A percentile compares a stretch with the other conserved stretches of the same genome.
phyloP scores from a whole-genome alignment of 148 eudicot species.

The Heliamphora exappendiculata region DNA sequence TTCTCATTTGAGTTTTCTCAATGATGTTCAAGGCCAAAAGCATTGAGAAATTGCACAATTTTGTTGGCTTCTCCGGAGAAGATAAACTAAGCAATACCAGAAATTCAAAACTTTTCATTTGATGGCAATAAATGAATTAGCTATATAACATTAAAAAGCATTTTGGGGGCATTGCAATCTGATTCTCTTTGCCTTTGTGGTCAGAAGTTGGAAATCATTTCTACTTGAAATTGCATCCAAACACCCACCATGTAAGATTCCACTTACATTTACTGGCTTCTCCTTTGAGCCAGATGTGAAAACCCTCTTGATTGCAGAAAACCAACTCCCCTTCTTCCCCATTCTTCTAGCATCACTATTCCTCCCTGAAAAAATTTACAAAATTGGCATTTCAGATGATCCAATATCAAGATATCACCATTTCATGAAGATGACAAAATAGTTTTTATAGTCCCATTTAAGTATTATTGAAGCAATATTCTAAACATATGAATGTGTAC shows the following conservation, averaged over 20 bases:
- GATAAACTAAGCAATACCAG: neutral
- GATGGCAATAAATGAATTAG: neutral
- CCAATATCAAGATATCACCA: neutral
- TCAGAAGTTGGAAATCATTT: neutral
- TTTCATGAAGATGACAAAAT: neutral
- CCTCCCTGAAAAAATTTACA: constrained; percentile 21
- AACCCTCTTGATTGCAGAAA: constrained; percentile 89
- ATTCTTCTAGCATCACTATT: constrained; percentile 69
- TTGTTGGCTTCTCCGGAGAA: neutral
- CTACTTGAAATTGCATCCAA: neutral
- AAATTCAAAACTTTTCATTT: neutral
- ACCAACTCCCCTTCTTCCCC: constrained; percentile 99
- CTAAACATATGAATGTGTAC: neutral
- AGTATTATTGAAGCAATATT: neutral
- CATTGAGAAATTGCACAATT: neutral
- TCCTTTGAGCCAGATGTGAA: constrained; percentile 73
- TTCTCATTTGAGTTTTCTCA: too few relatives aligned
- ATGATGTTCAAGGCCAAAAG: constrained; percentile 4
- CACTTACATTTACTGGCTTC: constrained; percentile 65
- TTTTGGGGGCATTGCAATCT: neutral
- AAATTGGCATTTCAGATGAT: neutral
- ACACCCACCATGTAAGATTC: neutral
- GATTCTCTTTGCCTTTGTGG: neutral
- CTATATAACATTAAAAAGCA: neutral
- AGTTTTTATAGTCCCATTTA: neutral